These are phyloP conservation scores for Pholiota microspora DNA, from an alignment of 768 basidiomycete genomes.

Conservation along the genomic window DNA sequence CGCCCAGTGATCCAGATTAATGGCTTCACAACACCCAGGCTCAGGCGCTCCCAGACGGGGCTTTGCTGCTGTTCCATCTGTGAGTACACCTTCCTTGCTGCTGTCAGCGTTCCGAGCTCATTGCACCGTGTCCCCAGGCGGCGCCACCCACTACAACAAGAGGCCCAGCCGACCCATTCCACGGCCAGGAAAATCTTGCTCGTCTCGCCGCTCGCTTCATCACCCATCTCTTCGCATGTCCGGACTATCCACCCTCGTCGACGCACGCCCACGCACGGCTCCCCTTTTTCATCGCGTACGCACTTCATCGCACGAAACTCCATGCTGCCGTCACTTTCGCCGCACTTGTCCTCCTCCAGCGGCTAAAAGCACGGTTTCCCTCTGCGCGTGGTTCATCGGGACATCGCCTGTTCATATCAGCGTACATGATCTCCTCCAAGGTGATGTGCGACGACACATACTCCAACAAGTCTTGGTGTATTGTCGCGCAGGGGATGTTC, in stretches of 20 bases:
- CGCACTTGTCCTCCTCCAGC: conserved; percentile 65
- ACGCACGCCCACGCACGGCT: conserved; percentile 59
- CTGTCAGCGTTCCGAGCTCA: background rate
- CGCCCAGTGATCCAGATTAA: conserved; percentile 13
- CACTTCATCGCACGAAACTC: conserved; percentile 80
- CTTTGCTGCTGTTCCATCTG: conserved; percentile 21
- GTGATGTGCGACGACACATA: conserved; percentile 95
- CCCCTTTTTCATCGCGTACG: conserved; percentile 83
- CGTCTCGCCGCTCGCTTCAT: conserved; percentile 77
- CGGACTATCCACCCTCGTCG: conserved; percentile 67
- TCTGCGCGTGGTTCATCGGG: conserved; percentile 89
- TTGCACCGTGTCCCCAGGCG: conserved; percentile 16
- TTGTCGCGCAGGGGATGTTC: conserved; percentile 89
- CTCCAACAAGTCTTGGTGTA: conserved; percentile 90
- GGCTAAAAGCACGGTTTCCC: conserved; percentile 89
- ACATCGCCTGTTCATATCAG: conserved; percentile 87
- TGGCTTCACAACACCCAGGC: conserved; percentile 20
- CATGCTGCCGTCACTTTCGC: conserved; percentile 70
- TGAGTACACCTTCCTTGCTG: conserved; percentile 9
- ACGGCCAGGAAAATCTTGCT: conserved; percentile 76
- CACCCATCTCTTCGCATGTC: conserved; percentile 82
- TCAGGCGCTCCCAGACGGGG: conserved; percentile 21
- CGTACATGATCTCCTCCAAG: conserved; percentile 90
- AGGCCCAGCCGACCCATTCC: conserved; percentile 47
- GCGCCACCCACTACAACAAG: conserved; percentile 23